Percentiles rank a stretch among this genome's conserved stretches.
Conservation (phyloP, 2,329 filamentous ascomycete species). For the Elsinoe australis region DNA sequence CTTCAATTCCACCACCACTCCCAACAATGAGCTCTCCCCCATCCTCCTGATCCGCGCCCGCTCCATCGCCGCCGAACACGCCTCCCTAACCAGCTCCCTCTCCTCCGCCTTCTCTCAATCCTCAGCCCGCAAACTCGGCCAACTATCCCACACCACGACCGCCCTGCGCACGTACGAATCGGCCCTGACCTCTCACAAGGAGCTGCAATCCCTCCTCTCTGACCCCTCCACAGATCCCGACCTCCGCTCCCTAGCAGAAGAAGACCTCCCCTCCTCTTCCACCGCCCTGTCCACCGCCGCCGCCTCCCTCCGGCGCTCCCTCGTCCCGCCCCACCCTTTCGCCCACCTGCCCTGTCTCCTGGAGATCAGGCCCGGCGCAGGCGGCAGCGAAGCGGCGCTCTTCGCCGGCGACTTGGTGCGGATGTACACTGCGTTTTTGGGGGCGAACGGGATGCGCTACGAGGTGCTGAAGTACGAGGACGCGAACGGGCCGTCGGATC, state of each 20-base stretch:
- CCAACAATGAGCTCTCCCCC: slow-evolving; percentile 40
- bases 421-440: slow-evolving; percentile 82
- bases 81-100: slow-evolving; percentile 45
- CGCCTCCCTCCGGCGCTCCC: slow-evolving; percentile 60
- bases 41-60: slow-evolving; percentile 50
- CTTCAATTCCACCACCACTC: slow-evolving; percentile 10
- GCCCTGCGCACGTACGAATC: slow-evolving; percentile 52
- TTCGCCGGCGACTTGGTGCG: slow-evolving; percentile 80
- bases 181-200: slow-evolving; percentile 52
- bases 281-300: slow-evolving; percentile 56
- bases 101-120: slow-evolving; percentile 48
- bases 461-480: slow-evolving; percentile 73
- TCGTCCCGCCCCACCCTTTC: slow-evolving; percentile 86
- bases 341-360: slow-evolving; percentile 81
- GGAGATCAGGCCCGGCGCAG: slow-evolving; percentile 85
- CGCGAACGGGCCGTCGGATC: slow-evolving; percentile 50
- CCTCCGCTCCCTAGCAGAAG: slow-evolving; percentile 51
- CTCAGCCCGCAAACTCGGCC: slow-evolving; percentile 51
- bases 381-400: slow-evolving; percentile 81
- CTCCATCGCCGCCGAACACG: slow-evolving; percentile 48
- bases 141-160: slow-evolving; percentile 45
- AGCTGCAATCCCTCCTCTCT: slow-evolving; percentile 69
- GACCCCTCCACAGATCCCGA: slow-evolving; percentile 56
- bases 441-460: slow-evolving; percentile 56
- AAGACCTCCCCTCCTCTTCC: slow-evolving; percentile 64